Base-by-base conservation (phyloP, 192 early-diverging fungal genomes). In the Gaertneriomyces semiglobifer region DNA sequence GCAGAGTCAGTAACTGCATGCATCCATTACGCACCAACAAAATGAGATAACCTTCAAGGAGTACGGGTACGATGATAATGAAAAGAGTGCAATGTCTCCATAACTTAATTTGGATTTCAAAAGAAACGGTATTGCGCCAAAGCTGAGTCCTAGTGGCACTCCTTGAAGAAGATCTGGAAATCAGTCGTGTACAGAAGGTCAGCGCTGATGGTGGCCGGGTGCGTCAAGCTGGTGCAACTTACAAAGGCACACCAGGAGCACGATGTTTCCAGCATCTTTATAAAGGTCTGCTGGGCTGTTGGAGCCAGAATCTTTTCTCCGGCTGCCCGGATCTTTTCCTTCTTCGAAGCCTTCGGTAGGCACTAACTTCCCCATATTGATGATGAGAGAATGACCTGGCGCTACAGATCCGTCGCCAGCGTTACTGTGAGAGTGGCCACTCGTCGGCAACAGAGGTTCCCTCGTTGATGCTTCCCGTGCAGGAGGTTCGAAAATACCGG, bases 11-110 rank as follows among this genome's bases (percentile, higher is more conserved):
- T 12, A 18, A 25, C 5, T 41, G 51, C 7, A 11, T 7, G 33
- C 16, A 68, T 33, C 40, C 20, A 12, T 11, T 5, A 58, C 66
- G 8, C 0, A 12, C 12, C 48, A 60, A 20, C n/a, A 20, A 0
- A 52, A 4, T 52, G 20, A 3, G 5, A 52, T 38, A 45, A 76
- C 66, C 73, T 99, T 99, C 47, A 99, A 87, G 44, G 92, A 95
- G 74, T 99, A 99, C 11, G 96, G 96, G 77, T 95, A 99, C 8
- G 89, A 89, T 6, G 95, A 91, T 56, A 99, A 74, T 33, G 95
- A 92, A 68, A 99, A 96, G 66, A 97, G 74, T 8, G 92, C 96
- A 53, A 99, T 88, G 72, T 99, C 89, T 25, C 86, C 83, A 71
- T 91, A 99, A 42, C 90, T 90, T 51, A 99, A 81, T 70, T 93